Percentiles rank a stretch among this genome's conserved stretches.
Evolutionary conservation across 2,329 filamentous ascomycete genomes (phyloP).

Genomic region (Ophiostoma montium): DNA sequence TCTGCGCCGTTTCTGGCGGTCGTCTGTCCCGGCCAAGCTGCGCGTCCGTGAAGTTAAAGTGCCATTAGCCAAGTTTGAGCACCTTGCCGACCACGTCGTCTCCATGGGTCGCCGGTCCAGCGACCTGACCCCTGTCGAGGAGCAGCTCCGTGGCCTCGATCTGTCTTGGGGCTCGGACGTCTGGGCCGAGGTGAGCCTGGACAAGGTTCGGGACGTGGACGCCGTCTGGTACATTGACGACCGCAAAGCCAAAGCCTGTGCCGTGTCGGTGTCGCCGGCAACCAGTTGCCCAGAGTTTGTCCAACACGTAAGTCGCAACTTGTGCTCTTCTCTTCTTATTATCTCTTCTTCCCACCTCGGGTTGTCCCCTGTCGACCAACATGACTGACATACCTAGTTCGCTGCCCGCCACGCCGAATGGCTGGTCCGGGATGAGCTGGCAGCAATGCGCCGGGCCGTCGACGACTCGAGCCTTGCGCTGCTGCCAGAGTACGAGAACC

Average conservation of each 20-base stretch:
- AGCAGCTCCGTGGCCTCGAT: slow-evolving; percentile 54
- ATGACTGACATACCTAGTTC: background rate
- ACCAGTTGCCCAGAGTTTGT: slow-evolving; percentile 63
- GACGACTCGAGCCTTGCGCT: slow-evolving; percentile 95
- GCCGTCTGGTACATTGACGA: slow-evolving; percentile 68
- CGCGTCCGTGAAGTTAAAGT: slow-evolving; percentile 54
- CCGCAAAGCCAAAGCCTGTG: slow-evolving; percentile 45
- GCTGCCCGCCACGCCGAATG: slow-evolving; percentile 95
- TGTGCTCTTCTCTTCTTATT: background rate
- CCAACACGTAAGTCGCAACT: slow-evolving; percentile 59
- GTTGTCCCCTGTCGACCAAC: too few relatives aligned
- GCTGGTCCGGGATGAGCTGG: slow-evolving; percentile 89
- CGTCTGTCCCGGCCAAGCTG: slow-evolving; percentile 55
- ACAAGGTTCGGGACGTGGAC: slow-evolving; percentile 66
- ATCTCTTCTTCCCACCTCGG: too few relatives aligned
- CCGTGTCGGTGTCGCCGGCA: slow-evolving; percentile 51
- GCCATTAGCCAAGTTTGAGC: slow-evolving; percentile 67
- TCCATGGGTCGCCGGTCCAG: background rate
- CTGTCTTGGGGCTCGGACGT: slow-evolving; percentile 56
- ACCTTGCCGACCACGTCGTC: slow-evolving; percentile 55
- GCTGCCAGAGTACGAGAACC: slow-evolving; percentile 91
- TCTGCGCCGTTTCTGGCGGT: slow-evolving; percentile 50
- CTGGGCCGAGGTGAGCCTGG: slow-evolving; percentile 78
- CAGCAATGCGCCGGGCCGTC: slow-evolving; percentile 71
- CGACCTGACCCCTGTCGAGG: slow-evolving; percentile 22